A percentile compares a stretch with the other conserved stretches of the same genome.
phyloP scores from a whole-genome alignment of 371 early-diverging fungal species.

The Coemansia sp. region DNA sequence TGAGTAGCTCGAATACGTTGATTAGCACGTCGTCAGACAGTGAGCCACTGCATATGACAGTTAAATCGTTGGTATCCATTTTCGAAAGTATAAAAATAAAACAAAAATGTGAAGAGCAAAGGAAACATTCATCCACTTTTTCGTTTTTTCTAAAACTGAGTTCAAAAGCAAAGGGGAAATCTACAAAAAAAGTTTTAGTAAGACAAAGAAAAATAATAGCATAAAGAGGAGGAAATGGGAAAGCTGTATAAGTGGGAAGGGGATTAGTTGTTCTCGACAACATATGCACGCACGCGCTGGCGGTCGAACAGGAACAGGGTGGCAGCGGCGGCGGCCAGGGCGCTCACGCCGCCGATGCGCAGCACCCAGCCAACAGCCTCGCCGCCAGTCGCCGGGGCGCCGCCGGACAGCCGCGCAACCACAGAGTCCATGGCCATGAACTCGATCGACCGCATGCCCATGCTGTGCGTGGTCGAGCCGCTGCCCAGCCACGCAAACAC shows the following conservation, averaged over 20 bases:
- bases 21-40: neutral
- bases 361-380: constrained; percentile 45
- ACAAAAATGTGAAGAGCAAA: neutral
- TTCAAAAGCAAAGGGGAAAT: neutral
- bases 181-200: constrained; percentile 1
- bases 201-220: neutral
- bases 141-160: neutral
- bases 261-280: constrained; percentile 15
- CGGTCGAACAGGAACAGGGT: constrained; percentile 45
- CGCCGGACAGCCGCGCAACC: neutral
- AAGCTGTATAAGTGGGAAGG: neutral
- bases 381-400: neutral
- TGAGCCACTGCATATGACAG: neutral
- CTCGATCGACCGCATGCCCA: constrained; percentile 31
- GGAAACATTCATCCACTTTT: neutral
- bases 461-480: neutral
- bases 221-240: neutral
- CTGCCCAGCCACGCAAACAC: constrained; percentile 63
- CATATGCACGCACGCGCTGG: constrained; percentile 32
- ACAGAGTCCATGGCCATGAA: constrained; percentile 28
- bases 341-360: constrained; percentile 46
- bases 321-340: constrained; percentile 39
- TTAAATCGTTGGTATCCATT: neutral
- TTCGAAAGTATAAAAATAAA: neutral
- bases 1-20: neutral